Conservation (phyloP, 805 yeast genomes). For the Saccharomycopsis amapae region DNA sequence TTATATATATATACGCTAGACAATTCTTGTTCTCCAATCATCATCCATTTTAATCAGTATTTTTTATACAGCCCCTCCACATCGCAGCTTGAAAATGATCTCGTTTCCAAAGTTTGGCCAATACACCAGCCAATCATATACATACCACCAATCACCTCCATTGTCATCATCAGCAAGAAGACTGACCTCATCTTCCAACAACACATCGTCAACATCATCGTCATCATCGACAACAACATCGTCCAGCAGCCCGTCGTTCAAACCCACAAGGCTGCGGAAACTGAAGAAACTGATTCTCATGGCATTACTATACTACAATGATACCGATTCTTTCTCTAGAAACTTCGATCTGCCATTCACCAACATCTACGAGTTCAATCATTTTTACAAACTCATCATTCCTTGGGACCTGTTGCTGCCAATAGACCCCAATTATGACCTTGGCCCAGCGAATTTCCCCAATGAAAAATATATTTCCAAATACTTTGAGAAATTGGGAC, state of each 20-base stretch:
- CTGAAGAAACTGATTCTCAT: slow-evolving; percentile 12
- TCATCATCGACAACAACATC: slow-evolving; percentile 21
- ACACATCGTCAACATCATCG: slow-evolving; percentile 7
- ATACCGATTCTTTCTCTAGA: too few species aligned
- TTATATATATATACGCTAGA: too few species aligned
- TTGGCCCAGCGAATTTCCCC: slow-evolving; percentile 7
- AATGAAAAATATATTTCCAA: slow-evolving; percentile 2
- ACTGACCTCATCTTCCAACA: not conserved
- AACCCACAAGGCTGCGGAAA: not conserved
- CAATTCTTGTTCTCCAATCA: too few species aligned
- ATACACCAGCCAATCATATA: slow-evolving; percentile 11
- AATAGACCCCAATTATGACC: slow-evolving; percentile 12
- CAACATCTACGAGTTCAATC: too few species aligned
- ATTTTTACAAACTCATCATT: not conserved
- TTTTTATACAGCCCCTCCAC: too few species aligned
- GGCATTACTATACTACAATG: slow-evolving; percentile 10
- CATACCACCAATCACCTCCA: not conserved
- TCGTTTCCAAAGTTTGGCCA: slow-evolving; percentile 16
- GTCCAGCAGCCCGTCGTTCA: slow-evolving; percentile 4
- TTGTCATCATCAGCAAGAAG: slow-evolving; percentile 1
- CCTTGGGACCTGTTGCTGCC: not conserved
- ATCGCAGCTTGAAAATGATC: too few species aligned
- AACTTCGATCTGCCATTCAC: too few species aligned
- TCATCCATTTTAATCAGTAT: too few species aligned
- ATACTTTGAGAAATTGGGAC: slow-evolving; percentile 12